Conservation (phyloP, 2,329 filamentous ascomycete species). For the Hymenoscyphus fraxineus region DNA sequence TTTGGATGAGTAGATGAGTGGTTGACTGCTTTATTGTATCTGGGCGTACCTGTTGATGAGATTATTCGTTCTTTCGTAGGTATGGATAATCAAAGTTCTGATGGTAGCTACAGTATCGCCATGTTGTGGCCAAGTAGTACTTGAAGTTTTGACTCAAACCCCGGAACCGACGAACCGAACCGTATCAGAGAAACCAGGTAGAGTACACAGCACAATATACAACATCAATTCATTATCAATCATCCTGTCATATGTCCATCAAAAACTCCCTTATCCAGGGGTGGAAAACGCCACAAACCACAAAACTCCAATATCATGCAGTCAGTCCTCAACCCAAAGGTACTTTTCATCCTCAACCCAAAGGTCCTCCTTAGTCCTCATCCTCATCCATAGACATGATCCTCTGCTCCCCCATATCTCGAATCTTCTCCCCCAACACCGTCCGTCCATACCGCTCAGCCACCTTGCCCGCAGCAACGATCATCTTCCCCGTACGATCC, state of each 20-base stretch:
- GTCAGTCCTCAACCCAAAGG: background rate
- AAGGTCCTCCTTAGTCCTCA: background rate
- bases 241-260: background rate
- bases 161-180: too few relatives aligned
- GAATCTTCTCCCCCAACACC: conserved; percentile 85
- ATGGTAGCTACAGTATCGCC: too few relatives aligned
- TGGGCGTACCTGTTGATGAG: too few relatives aligned
- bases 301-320: background rate
- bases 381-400: conserved; percentile 31
- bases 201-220: background rate
- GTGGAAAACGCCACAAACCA: background rate
- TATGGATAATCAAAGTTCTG: too few relatives aligned
- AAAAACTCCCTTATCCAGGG: background rate
- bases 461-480: conserved; percentile 86
- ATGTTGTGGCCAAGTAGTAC: too few relatives aligned
- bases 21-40: too few relatives aligned
- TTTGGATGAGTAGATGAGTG: too few relatives aligned
- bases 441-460: conserved; percentile 78
- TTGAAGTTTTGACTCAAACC: too few relatives aligned
- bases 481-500: conserved; percentile 81
- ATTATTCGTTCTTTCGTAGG: too few relatives aligned
- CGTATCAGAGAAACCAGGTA: too few relatives aligned
- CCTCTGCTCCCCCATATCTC: conserved; percentile 68
- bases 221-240: background rate
- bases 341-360: background rate